Conservation (phyloP, 495 filamentous ascomycete genomes). For the Talaromyces thailandensis region DNA sequence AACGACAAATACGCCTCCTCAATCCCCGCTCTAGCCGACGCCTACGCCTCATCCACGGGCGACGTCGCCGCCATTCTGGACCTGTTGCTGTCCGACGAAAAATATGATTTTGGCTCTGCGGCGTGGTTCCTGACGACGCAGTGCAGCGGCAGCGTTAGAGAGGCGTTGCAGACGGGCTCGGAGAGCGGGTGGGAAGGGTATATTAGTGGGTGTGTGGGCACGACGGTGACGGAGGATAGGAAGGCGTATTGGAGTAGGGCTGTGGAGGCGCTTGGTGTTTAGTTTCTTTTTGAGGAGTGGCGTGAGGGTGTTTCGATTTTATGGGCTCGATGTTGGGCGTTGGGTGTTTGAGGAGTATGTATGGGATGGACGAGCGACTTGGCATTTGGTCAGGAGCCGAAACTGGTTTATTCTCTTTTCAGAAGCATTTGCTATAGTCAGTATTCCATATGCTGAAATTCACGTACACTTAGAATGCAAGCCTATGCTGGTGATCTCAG, state of each 20-base stretch:
- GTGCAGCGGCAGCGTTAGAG: constrained; percentile 40
- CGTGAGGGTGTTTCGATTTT: background rate
- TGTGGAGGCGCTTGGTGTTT: constrained; percentile 25
- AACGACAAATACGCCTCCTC: constrained; percentile 55
- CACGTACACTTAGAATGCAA: background rate
- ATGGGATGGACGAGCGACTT: background rate
- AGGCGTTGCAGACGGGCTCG: constrained; percentile 36
- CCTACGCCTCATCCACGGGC: constrained; percentile 25
- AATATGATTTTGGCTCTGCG: constrained; percentile 62
- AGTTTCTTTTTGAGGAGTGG: background rate
- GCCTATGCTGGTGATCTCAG: background rate
- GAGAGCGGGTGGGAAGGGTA: constrained; percentile 53
- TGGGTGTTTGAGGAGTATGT: background rate
- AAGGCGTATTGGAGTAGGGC: constrained; percentile 47
- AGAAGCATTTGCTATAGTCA: no score
- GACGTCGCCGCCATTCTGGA: constrained; percentile 42
- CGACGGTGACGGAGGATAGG: constrained; percentile 38
- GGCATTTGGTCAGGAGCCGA: no score
- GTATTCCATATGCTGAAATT: no score
- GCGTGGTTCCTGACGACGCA: constrained; percentile 67
- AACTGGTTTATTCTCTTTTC: no score
- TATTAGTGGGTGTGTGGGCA: constrained; percentile 54
- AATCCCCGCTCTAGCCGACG: constrained; percentile 36
- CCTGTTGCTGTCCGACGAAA: constrained; percentile 46
- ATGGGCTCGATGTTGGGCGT: background rate